Percentiles rank a stretch among this genome's conserved stretches.
phyloP scores from a whole-genome alignment of 2,329 filamentous ascomycete species.

The Cordyceps farinosa region DNA sequence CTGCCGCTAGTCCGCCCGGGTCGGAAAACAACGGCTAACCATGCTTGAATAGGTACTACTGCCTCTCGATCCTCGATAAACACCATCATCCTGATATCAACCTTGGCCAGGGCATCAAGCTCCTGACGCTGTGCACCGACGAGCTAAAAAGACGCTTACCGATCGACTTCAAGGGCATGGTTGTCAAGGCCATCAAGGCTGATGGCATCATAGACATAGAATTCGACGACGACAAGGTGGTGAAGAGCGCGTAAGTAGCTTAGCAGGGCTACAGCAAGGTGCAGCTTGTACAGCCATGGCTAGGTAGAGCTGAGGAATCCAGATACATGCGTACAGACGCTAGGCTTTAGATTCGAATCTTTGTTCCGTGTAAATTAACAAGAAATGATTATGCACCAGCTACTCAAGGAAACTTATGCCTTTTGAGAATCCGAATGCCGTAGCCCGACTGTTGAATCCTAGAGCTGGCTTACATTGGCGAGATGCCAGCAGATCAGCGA shows the following conservation, averaged over 20 bases:
- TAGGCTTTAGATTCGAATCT: too few species aligned
- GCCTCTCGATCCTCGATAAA: constrained; percentile 94
- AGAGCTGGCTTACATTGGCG: too few species aligned
- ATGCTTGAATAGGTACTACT: constrained; percentile 74
- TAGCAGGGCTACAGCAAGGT: neutral
- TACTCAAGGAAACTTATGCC: too few species aligned
- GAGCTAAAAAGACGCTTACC: constrained; percentile 95
- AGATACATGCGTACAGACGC: too few species aligned
- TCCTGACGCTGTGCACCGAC: constrained; percentile 91
- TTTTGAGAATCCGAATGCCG: too few species aligned
- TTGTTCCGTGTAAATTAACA: too few species aligned
- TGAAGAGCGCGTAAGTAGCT: constrained; percentile 51
- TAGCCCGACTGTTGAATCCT: too few species aligned
- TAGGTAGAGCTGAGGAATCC: neutral
- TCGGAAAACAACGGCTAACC: neutral
- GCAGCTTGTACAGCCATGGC: neutral
- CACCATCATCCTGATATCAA: constrained; percentile 95
- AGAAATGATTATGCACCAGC: too few species aligned
- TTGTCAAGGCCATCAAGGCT: constrained; percentile 91
- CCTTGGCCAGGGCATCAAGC: constrained; percentile 84
- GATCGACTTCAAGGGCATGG: constrained; percentile 97
- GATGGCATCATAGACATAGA: constrained; percentile 84
- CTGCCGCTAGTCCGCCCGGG: neutral
- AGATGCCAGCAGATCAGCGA: too few species aligned
- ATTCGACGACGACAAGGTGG: constrained; percentile 76